phyloP scores from a whole-genome alignment of 345 rosid species.

The Carallia brachiata region DNA sequence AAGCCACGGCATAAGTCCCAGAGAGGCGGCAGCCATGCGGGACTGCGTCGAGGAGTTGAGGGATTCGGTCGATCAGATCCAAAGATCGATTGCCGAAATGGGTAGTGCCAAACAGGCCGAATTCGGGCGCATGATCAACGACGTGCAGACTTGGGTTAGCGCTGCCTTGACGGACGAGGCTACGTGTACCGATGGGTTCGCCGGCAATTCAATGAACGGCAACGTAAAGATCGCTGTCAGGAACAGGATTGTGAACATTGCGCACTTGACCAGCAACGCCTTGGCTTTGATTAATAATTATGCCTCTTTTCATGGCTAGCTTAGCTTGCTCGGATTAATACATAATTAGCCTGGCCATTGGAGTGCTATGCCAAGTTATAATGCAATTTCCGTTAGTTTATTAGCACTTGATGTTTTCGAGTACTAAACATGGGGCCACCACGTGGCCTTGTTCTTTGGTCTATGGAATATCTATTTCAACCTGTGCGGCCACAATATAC shows the following conservation, averaged over 20 bases:
- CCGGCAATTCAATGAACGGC: constrained; percentile 30
- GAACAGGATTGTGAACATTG: constrained; percentile 2
- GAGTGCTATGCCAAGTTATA: not conserved
- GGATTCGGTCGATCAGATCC: constrained; percentile 54
- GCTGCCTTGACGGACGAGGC: constrained; percentile 69
- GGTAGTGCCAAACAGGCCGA: constrained; percentile 24
- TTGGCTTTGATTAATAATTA: constrained; percentile 30
- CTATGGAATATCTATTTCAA: no score
- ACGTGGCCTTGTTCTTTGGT: no score
- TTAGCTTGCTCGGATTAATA: no score
- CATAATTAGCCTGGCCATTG: not conserved
- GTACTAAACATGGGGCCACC: no score
- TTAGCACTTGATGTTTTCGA: not conserved
- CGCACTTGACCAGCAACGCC: constrained; percentile 37
- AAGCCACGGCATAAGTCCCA: constrained; percentile 37
- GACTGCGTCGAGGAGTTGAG: constrained; percentile 69
- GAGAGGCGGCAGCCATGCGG: constrained; percentile 51
- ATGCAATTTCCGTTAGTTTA: not conserved
- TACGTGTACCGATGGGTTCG: constrained; percentile 74
- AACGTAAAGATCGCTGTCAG: constrained; percentile 1
- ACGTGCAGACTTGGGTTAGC: constrained; percentile 78
- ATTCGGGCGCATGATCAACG: constrained; percentile 39
- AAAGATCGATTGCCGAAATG: constrained; percentile 60
- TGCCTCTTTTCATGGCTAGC: constrained; percentile 21
- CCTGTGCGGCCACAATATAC: no score